Base-by-base conservation (phyloP, 371 early-diverging fungal genomes). In the Mortierella sp. region DNA sequence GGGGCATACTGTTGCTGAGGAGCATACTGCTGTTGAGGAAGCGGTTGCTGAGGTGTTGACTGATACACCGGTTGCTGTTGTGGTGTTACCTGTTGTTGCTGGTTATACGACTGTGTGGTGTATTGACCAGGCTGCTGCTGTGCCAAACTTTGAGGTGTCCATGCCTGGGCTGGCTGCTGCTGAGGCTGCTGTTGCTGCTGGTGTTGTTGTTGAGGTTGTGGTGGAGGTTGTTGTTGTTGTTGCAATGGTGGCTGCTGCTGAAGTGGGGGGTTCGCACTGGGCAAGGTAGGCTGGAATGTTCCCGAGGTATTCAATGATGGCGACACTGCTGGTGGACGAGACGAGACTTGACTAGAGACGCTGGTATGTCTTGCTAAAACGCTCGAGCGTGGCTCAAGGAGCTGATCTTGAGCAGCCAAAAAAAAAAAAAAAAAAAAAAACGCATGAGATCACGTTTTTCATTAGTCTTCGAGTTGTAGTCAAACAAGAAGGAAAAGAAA, bases 261-360 rank as follows among this genome's bases (percentile, higher is more conserved):
- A 11, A 65, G 37, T 28, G 67, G 67, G 29, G 44, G 46, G 25
- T 48, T 19, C 4, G 48, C 48, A 45, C 60, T 71, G 6, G 72
- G 26, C 18, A 71, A 44, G 5, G 72, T 28, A 14, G 67, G 26
- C 25, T 71, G 71, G 23, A 59, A 11, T 11, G 45, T 21, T 4
- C 57, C 48, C 26, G 71, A 52, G 21, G 21, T 64, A n/a, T 47
- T 50, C 28, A 58, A 19, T 18, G 68, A 1, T 7, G 77, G 71
- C 2, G 77, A 65, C 1, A 53, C 51, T 6, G 71, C 23, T 2
- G 48, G 37, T 3, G 63, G 58, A n/a, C 46, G 59, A 16, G 68
- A 68, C 0, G 76, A 76, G 6, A 72, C 23, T 47, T 72, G 77
- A 23, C 77, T 77, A 0, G 77, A 77, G 7, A 68, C 57, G 46